Base-by-base conservation (phyloP, 1,139 yeast species). In the Pichiaceae sp. region DNA sequence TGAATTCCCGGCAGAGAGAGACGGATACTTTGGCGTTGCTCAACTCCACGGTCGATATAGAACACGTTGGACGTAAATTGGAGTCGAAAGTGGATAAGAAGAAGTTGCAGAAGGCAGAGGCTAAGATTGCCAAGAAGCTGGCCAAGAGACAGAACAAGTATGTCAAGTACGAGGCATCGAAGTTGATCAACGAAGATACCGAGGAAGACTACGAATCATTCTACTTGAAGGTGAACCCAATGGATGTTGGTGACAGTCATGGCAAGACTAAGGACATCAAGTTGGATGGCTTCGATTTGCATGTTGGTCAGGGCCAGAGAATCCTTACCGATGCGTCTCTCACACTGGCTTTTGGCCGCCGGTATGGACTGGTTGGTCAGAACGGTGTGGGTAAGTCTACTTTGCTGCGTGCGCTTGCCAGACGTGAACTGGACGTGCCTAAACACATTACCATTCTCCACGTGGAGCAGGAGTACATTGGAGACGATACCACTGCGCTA, bases 301-400 rank as follows among this genome's bases (percentile, higher is more conserved):
- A 86, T 54, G 96, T 91, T 42, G 97, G 97, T 42, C 94, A 85
- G 40, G 97, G 96, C 43, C 82, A 83, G 62, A 78, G 98, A 64
- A 89, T 91, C 41, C 70, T 91, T 47, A 78, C 93, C 39, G 94
- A 89, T 57, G 84, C 97, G 17, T 74, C 89, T 17, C 71, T 91
- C 46, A 80, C 95, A 1, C 71, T 91, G 48, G 80, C 96, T 26
- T 80, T 81, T 56, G 98, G 98, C 38, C 86, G 86, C 62, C 75
- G 98, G 59, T 91, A 91, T 50, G 99, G 98, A 75, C 68, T 91
- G 41, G 95, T 91, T 33, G 99, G 99, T 62, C 95, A 89, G 57
- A 91, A 91, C 65, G 99, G 99, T 87, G 87, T 93, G 52, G 99
- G 99, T 79, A 91, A 91, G 59, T 89, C 97, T 31, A 91, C 98